Evolutionary conservation across 257 asterid species (phyloP).

Genomic region (Primulina huaijiensis): DNA sequence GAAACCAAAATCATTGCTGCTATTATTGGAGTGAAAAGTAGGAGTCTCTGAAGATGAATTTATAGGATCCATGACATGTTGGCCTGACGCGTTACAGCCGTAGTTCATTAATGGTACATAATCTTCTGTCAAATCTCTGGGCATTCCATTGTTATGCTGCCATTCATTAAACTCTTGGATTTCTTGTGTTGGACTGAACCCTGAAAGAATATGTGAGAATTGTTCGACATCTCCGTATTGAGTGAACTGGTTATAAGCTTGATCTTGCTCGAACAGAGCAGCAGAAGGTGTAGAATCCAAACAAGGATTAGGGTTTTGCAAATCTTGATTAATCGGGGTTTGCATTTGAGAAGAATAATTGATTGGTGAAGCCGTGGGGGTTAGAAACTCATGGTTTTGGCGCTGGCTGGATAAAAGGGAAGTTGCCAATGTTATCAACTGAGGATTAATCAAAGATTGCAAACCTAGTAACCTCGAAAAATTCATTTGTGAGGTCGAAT

Average conservation of each 20-base stretch:
- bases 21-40: conserved; percentile 43
- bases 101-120: conserved; percentile 34
- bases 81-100: conserved; percentile 41
- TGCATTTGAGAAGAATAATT: conserved; percentile 38
- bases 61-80: conserved; percentile 32
- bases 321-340: conserved; percentile 32
- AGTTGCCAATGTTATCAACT: conserved; percentile 41
- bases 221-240: conserved; percentile 39
- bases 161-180: conserved; percentile 35
- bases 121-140: conserved; percentile 25
- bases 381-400: conserved; percentile 22
- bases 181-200: conserved; percentile 24
- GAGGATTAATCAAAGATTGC: conserved; percentile 41
- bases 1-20: conserved; percentile 45
- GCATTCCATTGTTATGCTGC: conserved; percentile 34
- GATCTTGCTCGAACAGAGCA: conserved; percentile 14
- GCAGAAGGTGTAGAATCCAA: conserved; percentile 15
- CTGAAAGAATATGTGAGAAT: conserved; percentile 25
- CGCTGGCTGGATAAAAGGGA: conserved; percentile 37
- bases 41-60: conserved; percentile 43
- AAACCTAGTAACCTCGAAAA: conserved; percentile 45
- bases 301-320: conserved; percentile 16
- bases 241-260: conserved; percentile 26
- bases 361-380: conserved; percentile 20
- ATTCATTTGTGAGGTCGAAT: conserved; percentile 37